Base-by-base conservation (phyloP, 352 stramenopile species). In the Globisporangium mamillatum region DNA sequence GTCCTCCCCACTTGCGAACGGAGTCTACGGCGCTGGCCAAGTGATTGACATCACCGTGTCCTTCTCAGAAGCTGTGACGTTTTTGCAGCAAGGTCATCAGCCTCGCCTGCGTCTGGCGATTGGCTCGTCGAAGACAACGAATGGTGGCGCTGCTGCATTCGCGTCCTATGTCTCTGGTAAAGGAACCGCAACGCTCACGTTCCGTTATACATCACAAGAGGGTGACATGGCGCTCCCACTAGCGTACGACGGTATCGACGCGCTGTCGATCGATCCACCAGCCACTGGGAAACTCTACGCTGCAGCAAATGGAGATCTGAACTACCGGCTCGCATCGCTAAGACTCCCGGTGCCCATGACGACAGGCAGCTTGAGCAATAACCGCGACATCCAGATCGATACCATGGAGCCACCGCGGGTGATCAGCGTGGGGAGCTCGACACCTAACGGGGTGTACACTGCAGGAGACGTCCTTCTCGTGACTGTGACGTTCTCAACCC, bases 331-430 rank as follows among this genome's bases (percentile, higher is more conserved):
- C 6, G 81, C 78, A 1, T 73, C 82, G 8, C 56, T 89, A 8
- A 71, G 77, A 0, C 65, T 93, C 4, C 86, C 86, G 14, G 29
- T 69, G 2, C 75, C 82, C 1, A 65, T 71, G 24, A 22, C 75
- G 1, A 84, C 75, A 0, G 80, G 75, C 8, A 92, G 82, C 66
- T 60, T 93, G 6, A 92, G 84, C 36, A 86, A 84, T 20, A 83
- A 80, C n/a, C 73, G 78, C 4, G 77, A 90, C 44, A 84, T 95
- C 53, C 77, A 80, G 9, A 79, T 95, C 25, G 82, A 93, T 41
- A 89, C 79, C 0, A 57, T 77, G 0, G 81, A 89, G n/a, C 76
- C 79, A 6, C 85, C 84, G 12, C 72, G 75, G 12, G 75, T 93
- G 5, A 50, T 91, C 1, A 63, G 69, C 3, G 85, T 95, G 3